Conservation (phyloP, 2,329 filamentous ascomycete genomes). For the Arthrobotrys conoides region DNA sequence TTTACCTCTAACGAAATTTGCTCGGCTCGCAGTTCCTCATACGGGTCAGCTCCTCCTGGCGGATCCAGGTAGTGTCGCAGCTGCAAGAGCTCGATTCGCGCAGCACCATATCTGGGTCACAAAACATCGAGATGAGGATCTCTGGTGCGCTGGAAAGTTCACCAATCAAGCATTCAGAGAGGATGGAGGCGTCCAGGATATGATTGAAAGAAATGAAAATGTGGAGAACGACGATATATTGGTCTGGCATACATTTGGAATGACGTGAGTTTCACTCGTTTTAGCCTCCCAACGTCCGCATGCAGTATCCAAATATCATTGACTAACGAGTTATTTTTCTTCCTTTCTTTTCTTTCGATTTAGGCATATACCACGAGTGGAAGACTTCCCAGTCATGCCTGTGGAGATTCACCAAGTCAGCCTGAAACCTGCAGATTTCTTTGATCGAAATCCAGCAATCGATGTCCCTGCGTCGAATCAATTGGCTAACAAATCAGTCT, state of each 20-base stretch:
- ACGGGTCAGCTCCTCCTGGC: slow-evolving; percentile 60
- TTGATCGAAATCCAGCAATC: slow-evolving; percentile 67
- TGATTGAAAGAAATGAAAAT: slow-evolving; percentile 68
- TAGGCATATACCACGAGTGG: slow-evolving; percentile 60
- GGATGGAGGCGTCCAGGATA: slow-evolving; percentile 70
- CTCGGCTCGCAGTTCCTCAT: slow-evolving; percentile 59
- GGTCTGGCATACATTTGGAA: slow-evolving; percentile 71
- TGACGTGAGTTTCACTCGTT: slow-evolving; percentile 74
- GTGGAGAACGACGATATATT: slow-evolving; percentile 72
- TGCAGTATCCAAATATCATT: slow-evolving; percentile 37
- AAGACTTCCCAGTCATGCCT: slow-evolving; percentile 74
- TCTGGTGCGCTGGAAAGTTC: slow-evolving; percentile 73
- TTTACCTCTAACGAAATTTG: slow-evolving; percentile 41
- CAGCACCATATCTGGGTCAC: slow-evolving; percentile 67
- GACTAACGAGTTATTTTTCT: slow-evolving; percentile 36
- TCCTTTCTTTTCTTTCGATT: slow-evolving; percentile 13
- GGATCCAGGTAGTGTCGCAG: slow-evolving; percentile 53
- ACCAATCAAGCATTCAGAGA: slow-evolving; percentile 72
- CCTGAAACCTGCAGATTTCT: slow-evolving; percentile 69
- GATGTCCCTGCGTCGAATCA: slow-evolving; percentile 69
- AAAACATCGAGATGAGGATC: slow-evolving; percentile 71
- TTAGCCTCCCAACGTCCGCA: slow-evolving; percentile 27
- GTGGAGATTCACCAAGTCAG: slow-evolving; percentile 72
- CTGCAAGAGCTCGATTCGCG: slow-evolving; percentile 56
- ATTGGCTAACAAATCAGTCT: slow-evolving; percentile 44